Base-by-base conservation (phyloP, 129 eudicot genomes). In the Heracleum sosnowskyi region DNA sequence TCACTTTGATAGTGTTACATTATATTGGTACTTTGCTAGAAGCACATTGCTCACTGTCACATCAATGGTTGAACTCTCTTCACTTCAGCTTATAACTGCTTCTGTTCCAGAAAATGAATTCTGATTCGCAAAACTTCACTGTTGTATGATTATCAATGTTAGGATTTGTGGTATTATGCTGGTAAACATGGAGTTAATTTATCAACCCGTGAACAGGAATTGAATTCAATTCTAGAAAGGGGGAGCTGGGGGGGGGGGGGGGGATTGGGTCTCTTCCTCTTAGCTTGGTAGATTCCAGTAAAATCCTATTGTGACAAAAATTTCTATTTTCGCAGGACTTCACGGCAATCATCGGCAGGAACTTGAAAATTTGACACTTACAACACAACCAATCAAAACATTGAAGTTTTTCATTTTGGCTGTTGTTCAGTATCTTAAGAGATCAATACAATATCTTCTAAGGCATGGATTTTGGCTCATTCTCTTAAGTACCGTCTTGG, bases 361-460 rank as follows among this genome's bases (percentile, higher is more conserved):
- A 75, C 82, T 95, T 39, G 92, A 95, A 53, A 83, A 84, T 82
- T 84, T 95, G 90, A 87, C 91, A 42, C 83, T 95, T 64, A 79
- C 83, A 34, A 76, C 91, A 76, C 92, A 95, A 55, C 98, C 98
- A 84, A 78, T 88, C 22, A 87, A 83, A 86, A 95, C 98, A 60
- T 69, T 84, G 46, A 95, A 88, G 86, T 89, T 91, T 83, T 95
- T 95, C 76, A 53, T 73, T 83, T 81, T 90, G 72, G 97, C 97
- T 74, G 72, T 87, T 79, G 77, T 82, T 69, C 86, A 90, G 78
- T 91, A 90, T 86, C 47, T 91, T 76, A 77, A 51, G 71, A 83
- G 81, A 83, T 88, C 94, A 15, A 66, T 84, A 3, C 64, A 74
- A 18, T 95, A 95, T 84, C 86, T 95, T 79, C 75, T 91, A 60